Evolutionary conservation across 1,284 basidiomycete species (phyloP).

Genomic region (Malassezia obtusa): DNA sequence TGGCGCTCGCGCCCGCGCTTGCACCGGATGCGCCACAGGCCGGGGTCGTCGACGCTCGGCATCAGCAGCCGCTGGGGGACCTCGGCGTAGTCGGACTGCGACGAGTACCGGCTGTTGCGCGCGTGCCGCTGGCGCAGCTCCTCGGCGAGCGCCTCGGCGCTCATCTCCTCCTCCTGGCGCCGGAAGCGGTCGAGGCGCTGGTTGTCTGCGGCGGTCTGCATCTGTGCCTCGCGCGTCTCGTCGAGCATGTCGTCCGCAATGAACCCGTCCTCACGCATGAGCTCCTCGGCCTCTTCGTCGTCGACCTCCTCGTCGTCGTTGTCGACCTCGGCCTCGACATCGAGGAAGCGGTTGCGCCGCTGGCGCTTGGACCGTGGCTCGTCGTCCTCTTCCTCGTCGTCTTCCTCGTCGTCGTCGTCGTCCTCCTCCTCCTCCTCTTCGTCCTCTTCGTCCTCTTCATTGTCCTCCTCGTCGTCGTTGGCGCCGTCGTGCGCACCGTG

Average conservation of each 20-base stretch:
- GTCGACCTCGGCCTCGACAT: constrained; percentile 77
- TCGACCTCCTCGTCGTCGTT: constrained; percentile 55
- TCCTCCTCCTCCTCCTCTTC: constrained; percentile 41
- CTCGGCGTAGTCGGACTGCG: constrained; percentile 57
- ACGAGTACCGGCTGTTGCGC: constrained; percentile 48
- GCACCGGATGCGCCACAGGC: constrained; percentile 87
- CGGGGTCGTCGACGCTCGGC: constrained; percentile 92
- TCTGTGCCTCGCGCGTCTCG: constrained; percentile 58
- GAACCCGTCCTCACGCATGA: constrained; percentile 56
- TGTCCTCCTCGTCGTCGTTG: constrained; percentile 22
- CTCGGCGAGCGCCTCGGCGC: constrained; percentile 75
- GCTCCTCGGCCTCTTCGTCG: constrained; percentile 47
- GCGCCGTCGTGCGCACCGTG: not conserved
- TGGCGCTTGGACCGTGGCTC: constrained; percentile 28
- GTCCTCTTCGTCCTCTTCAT: constrained; percentile 29
- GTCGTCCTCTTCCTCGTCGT: constrained; percentile 23
- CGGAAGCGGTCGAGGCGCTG: constrained; percentile 67
- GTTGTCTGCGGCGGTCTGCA: constrained; percentile 56
- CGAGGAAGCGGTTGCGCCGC: constrained; percentile 66
- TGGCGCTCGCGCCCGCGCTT: constrained; percentile 88
- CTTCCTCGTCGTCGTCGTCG: constrained; percentile 32
- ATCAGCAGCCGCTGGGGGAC: constrained; percentile 90
- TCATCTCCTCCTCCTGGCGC: constrained; percentile 68
- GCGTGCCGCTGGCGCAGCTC: constrained; percentile 73
- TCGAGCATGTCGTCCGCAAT: constrained; percentile 61